phyloP scores from a whole-genome alignment of 2,329 filamentous ascomycete genomes.

The Raffaelea deltoideospora region DNA sequence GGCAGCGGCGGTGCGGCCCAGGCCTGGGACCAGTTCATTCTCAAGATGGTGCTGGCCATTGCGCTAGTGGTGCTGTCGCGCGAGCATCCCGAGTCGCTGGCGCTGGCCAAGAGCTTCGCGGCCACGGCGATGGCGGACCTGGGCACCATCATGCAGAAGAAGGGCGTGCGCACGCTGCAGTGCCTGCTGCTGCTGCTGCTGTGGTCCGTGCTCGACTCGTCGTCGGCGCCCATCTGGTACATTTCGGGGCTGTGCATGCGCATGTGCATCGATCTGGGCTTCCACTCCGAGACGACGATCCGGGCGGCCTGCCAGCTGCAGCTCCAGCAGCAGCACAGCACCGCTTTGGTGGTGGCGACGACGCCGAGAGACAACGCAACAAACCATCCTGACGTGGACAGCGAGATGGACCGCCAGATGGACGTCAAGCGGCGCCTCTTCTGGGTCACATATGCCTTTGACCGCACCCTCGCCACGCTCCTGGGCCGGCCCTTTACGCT shows the following conservation, averaged over 20 bases:
- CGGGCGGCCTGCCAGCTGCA: background rate
- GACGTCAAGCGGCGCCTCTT: conserved; percentile 11
- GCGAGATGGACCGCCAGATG: conserved; percentile 2
- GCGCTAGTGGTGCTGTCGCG: conserved; percentile 8
- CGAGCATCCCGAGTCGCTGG: conserved; percentile 9
- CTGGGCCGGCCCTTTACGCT: conserved; percentile 12
- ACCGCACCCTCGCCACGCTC: conserved; percentile 11
- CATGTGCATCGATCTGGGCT: conserved; percentile 12
- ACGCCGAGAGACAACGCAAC: no score
- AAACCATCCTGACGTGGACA: no score
- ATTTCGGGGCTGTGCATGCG: conserved; percentile 12
- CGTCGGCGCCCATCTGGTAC: conserved; percentile 11
- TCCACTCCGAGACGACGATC: conserved; percentile 10
- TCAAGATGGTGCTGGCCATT: conserved; percentile 11
- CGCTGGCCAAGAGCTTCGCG: conserved; percentile 8
- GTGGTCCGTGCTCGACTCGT: conserved; percentile 9
- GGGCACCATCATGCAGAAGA: conserved; percentile 9
- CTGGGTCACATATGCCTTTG: conserved; percentile 13
- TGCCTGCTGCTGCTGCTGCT: conserved; percentile 11
- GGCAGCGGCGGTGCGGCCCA: background rate
- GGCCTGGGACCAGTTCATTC: conserved; percentile 10
- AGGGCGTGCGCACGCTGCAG: conserved; percentile 10
- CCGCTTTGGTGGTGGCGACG: no score
- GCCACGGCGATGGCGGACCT: conserved; percentile 9
- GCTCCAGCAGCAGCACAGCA: no score